Evolutionary conservation across 2,329 filamentous ascomycete genomes (phyloP).

Genomic region (Chaetomiaceae sp.): DNA sequence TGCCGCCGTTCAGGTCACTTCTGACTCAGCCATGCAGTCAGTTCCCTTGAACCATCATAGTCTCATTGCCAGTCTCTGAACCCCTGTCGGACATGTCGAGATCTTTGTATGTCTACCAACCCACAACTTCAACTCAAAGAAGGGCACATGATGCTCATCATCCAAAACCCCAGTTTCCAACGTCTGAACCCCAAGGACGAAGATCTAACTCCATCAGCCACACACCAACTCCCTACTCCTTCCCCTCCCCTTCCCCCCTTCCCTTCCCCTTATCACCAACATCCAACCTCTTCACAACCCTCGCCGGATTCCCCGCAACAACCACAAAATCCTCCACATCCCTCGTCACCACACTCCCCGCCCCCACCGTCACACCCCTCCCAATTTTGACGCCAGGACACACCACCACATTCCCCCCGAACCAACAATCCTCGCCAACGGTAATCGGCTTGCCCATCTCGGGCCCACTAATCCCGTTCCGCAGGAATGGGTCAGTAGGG

Average conservation of each 20-base stretch:
- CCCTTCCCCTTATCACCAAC: conserved; percentile 2
- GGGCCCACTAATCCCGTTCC: conserved; percentile 71
- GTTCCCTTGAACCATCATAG: too few relatives aligned
- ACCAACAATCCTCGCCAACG: conserved; percentile 78
- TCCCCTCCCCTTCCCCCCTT: background rate
- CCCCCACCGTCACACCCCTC: conserved; percentile 67
- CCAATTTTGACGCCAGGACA: conserved; percentile 77
- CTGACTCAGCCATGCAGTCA: too few relatives aligned
- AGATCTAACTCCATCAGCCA: too few relatives aligned
- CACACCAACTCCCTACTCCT: background rate
- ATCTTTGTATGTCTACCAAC: too few relatives aligned
- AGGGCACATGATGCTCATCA: too few relatives aligned
- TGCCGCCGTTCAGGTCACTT: too few relatives aligned
- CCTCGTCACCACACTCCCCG: conserved; percentile 80
- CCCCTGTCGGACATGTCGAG: too few relatives aligned
- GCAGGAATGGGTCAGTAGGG: conserved; percentile 67
- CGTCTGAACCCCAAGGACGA: too few relatives aligned
- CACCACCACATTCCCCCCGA: conserved; percentile 67
- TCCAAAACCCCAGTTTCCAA: too few relatives aligned
- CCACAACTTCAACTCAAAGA: too few relatives aligned
- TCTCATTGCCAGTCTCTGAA: too few relatives aligned
- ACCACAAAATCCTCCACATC: conserved; percentile 60
- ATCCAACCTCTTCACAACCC: conserved; percentile 43
- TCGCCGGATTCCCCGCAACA: conserved; percentile 64
- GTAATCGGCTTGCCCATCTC: conserved; percentile 69